Evolutionary conservation across 805 yeast genomes (phyloP).

Genomic region (Spathaspora boniae): DNA sequence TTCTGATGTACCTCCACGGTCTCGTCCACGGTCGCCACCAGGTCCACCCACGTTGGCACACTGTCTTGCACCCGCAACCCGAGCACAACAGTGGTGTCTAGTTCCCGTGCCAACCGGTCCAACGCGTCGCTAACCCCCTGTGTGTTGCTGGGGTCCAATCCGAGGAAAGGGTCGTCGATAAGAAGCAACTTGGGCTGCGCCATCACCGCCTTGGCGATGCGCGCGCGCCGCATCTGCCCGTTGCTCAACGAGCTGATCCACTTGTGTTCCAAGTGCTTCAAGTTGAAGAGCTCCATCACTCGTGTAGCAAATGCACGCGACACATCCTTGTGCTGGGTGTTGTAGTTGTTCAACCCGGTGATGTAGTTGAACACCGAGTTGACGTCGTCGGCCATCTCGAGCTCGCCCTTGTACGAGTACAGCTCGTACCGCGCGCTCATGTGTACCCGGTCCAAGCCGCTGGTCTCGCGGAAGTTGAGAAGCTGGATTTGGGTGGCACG

Average conservation of each 20-base stretch:
- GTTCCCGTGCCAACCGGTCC: slow-evolving; percentile 19
- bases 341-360: slow-evolving; percentile 54
- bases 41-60: slow-evolving; percentile 77
- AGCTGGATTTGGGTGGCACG: slow-evolving; percentile 30
- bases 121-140: slow-evolving; percentile 55
- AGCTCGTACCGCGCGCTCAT: slow-evolving; percentile 87
- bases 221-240: slow-evolving; percentile 90
- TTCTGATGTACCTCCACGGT: slow-evolving; percentile 11
- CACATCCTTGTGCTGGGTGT: slow-evolving; percentile 20
- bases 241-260: slow-evolving; percentile 89
- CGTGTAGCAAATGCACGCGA: slow-evolving; percentile 30
- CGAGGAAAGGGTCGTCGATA: slow-evolving; percentile 90
- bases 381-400: slow-evolving; percentile 55
- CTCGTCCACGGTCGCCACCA: slow-evolving; percentile 59
- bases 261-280: slow-evolving; percentile 56
- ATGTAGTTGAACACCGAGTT: slow-evolving; percentile 54
- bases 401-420: slow-evolving; percentile 64
- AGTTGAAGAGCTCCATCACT: slow-evolving; percentile 48
- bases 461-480: slow-evolving; percentile 31
- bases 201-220: slow-evolving; percentile 74
- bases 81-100: slow-evolving; percentile 57
- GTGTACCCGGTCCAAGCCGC: slow-evolving; percentile 54
- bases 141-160: slow-evolving; percentile 78
- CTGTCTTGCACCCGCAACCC: slow-evolving; percentile 77
- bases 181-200: slow-evolving; percentile 61